Conservation (phyloP, 2,329 filamentous ascomycete species). For the Eurotiales sp. region DNA sequence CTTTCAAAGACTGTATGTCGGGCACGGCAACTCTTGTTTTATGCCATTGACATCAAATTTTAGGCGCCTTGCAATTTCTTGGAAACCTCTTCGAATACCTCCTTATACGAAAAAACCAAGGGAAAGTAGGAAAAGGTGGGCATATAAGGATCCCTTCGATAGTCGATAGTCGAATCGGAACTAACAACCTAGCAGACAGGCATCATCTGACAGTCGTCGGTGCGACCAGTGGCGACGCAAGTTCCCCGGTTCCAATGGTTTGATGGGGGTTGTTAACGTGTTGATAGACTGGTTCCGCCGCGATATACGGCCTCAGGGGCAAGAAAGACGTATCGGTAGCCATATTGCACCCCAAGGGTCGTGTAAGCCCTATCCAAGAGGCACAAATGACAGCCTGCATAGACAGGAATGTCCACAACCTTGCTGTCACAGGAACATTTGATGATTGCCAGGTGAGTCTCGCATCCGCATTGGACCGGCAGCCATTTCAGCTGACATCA, state of each 20-base stretch:
- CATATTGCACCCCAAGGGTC: constrained; percentile 88
- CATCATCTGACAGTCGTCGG: constrained; percentile 84
- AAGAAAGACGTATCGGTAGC: constrained; percentile 98
- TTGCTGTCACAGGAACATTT: constrained; percentile 85
- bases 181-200: constrained; percentile 43
- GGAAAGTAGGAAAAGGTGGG: constrained; percentile 35
- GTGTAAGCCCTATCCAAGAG: constrained; percentile 88
- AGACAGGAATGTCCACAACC: constrained; percentile 88
- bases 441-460: constrained; percentile 97
- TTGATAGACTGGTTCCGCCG: constrained; percentile 74
- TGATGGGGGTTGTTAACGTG: neutral
- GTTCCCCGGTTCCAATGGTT: neutral
- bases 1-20: constrained; percentile 85
- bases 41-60: too few species aligned
- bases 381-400: constrained; percentile 94
- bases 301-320: constrained; percentile 88
- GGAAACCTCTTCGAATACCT: constrained; percentile 74
- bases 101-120: constrained; percentile 42
- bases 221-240: constrained; percentile 68
- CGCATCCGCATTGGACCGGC: constrained; percentile 84
- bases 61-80: constrained; percentile 67
- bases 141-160: neutral
- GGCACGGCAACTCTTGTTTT: too few species aligned
- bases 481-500: constrained; percentile 73
- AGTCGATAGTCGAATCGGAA: neutral